phyloP scores from a whole-genome alignment of 2,329 filamentous ascomycete species.

The Exophiala xenobiotica region DNA sequence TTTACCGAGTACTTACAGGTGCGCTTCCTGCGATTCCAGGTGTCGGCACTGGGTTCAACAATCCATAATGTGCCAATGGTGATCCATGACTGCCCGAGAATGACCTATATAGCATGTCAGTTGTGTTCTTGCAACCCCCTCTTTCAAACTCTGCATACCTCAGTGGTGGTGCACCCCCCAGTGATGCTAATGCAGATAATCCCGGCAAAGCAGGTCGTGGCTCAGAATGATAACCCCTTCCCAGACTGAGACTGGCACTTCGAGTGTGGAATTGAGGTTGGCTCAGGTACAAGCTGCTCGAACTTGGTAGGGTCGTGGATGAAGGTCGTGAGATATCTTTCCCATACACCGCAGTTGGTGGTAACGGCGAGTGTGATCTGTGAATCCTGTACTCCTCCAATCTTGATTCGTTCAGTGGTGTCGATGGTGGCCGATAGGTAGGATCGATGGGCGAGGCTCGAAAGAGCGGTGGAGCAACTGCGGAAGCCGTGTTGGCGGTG shows the following conservation, averaged over 20 bases:
- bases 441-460: conserved; percentile 59
- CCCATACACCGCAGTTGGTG: conserved; percentile 42
- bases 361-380: conserved; percentile 46
- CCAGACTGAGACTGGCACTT: conserved; percentile 42
- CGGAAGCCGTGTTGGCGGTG: conserved; percentile 54
- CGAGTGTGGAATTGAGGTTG: conserved; percentile 40
- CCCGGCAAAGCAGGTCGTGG: conserved; percentile 50
- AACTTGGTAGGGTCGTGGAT: conserved; percentile 52
- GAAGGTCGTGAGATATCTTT: conserved; percentile 55
- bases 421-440: conserved; percentile 39
- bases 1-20: conserved; percentile 45
- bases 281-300: conserved; percentile 37
- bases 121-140: conserved; percentile 16
- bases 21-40: conserved; percentile 33
- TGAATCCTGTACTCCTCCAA: conserved; percentile 41
- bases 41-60: conserved; percentile 27
- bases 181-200: conserved; percentile 59
- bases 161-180: conserved; percentile 53
- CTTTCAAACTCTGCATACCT: conserved; percentile 44
- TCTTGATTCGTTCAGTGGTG: conserved; percentile 48
- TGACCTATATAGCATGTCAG: conserved; percentile 31
- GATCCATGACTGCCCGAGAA: conserved; percentile 64
- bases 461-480: conserved; percentile 59
- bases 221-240: conserved; percentile 25
- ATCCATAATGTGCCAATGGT: conserved; percentile 50